Conservation (phyloP, 495 filamentous ascomycete genomes). For the Talaromyces trachyspermus region DNA sequence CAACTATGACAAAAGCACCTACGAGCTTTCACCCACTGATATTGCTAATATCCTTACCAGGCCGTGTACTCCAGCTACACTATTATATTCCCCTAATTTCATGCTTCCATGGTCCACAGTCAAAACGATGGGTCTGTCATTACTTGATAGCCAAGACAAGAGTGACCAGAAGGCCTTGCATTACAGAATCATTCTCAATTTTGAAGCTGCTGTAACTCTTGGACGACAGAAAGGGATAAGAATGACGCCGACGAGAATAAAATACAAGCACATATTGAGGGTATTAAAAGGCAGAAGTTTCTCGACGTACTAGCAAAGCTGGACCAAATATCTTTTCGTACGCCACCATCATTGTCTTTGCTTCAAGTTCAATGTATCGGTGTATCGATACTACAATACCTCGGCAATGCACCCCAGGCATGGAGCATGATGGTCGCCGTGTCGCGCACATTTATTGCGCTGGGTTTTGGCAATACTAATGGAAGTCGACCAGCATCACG, state of each 20-base stretch:
- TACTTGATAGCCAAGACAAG: background rate
- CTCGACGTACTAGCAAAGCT: background rate
- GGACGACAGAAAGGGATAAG: background rate
- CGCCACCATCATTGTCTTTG: background rate
- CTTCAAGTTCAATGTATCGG: constrained; percentile 3
- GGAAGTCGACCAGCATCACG: background rate
- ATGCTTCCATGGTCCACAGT: background rate
- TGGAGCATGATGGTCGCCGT: background rate
- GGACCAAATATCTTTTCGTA: background rate
- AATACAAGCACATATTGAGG: background rate
- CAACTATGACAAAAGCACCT: background rate
- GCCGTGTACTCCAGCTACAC: background rate
- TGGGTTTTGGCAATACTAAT: background rate
- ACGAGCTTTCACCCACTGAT: background rate
- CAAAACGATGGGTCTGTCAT: background rate
- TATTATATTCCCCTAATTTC: background rate
- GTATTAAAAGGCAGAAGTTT: background rate
- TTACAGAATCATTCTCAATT: background rate
- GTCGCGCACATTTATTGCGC: constrained; percentile 1
- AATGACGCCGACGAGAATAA: too few species aligned
- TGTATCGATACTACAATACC: background rate
- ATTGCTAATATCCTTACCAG: background rate
- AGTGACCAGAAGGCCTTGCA: background rate
- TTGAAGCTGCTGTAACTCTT: constrained; percentile 1
- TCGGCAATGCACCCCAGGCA: background rate